Conservation (phyloP, 495 filamentous ascomycete genomes). For the Lichina pygmaea region DNA sequence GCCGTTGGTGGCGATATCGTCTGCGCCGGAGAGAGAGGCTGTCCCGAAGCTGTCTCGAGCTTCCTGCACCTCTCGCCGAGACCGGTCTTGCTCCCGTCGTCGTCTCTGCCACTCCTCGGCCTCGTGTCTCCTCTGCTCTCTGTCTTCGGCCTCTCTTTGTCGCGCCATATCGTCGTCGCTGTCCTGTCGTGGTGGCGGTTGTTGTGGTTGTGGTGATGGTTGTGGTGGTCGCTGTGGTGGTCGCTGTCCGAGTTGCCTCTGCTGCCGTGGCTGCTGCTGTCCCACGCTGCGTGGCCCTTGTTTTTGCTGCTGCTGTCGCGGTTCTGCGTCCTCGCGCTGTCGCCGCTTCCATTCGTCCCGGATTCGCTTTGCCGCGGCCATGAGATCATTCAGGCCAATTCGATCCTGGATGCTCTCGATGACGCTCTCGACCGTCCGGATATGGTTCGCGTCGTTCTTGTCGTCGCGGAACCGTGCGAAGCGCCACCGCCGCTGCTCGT, state of each 20-base stretch:
- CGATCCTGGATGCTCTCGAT: conserved; percentile 58
- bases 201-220: background rate
- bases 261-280: background rate
- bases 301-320: background rate
- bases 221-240: background rate
- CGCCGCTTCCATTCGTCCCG: conserved; percentile 41
- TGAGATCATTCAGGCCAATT: conserved; percentile 37
- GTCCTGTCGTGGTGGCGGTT: background rate
- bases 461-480: conserved; percentile 74
- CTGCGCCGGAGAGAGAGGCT: too few relatives aligned
- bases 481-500: conserved; percentile 46
- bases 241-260: background rate
- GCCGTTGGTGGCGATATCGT: too few relatives aligned
- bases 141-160: background rate
- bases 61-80: too few relatives aligned
- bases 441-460: conserved; percentile 75
- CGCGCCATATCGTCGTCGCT: background rate
- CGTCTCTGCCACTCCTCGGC: background rate
- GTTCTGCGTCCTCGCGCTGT: conserved; percentile 1
- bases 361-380: conserved; percentile 33
- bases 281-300: background rate
- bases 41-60: too few relatives aligned
- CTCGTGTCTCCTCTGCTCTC: background rate
- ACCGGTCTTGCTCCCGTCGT: background rate
- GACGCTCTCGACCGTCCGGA: conserved; percentile 50